Evolutionary conservation across 495 filamentous ascomycete genomes (phyloP).

Genomic region (Penicillium paxilli): DNA sequence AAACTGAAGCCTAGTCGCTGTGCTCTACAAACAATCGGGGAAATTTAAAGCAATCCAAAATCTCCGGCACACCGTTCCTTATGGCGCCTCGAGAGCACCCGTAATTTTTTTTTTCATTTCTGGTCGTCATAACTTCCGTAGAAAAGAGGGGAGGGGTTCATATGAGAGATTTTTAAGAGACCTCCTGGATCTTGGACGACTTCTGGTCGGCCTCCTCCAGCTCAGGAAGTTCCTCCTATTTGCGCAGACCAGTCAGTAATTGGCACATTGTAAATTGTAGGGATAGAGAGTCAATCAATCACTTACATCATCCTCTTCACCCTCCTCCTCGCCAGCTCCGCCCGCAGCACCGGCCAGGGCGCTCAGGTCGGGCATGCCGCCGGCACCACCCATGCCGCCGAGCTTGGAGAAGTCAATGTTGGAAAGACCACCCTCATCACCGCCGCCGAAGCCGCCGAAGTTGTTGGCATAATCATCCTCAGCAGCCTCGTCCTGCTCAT

Average conservation of each 20-base stretch:
- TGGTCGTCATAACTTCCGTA: conserved; percentile 28
- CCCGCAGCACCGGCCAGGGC: conserved; percentile 46
- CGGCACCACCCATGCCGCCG: conserved; percentile 54
- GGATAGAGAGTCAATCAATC: conserved; percentile 14
- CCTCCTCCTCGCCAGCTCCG: conserved; percentile 58
- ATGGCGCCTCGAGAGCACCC: conserved; percentile 15
- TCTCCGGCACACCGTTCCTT: conserved; percentile 12
- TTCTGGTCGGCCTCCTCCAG: conserved; percentile 52
- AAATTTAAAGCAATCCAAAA: conserved; percentile 21
- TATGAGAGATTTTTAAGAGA: conserved; percentile 41
- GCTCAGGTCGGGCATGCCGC: conserved; percentile 42
- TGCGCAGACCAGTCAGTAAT: not conserved
- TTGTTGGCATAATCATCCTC: conserved; percentile 76
- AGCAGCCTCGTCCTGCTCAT: conserved; percentile 86
- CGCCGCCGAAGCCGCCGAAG: conserved; percentile 65
- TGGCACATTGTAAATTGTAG: conserved; percentile 23
- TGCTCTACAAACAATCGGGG: conserved; percentile 17
- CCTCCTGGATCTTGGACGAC: conserved; percentile 58
- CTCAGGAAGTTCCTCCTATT: conserved; percentile 65
- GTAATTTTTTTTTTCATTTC: conserved; percentile 33
- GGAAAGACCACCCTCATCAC: conserved; percentile 62
- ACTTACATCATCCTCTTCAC: conserved; percentile 61
- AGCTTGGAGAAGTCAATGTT: conserved; percentile 90
- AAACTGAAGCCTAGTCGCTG: conserved; percentile 11
- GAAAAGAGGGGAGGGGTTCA: conserved; percentile 8